Evolutionary conservation across 2,329 filamentous ascomycete genomes (phyloP).

Genomic region (Allantophomopsis lycopodina): DNA sequence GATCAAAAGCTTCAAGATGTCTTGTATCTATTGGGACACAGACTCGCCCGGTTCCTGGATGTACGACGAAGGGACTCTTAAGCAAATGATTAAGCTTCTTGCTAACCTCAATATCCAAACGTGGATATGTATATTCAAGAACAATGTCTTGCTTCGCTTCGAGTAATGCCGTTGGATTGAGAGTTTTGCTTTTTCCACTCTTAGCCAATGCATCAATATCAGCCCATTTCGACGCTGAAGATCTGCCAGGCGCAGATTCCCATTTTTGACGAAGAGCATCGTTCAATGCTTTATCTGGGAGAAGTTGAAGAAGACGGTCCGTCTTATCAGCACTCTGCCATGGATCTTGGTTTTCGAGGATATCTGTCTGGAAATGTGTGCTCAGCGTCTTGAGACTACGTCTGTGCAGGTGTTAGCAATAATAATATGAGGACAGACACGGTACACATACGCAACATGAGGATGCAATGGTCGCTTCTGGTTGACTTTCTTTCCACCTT

Average conservation of each 20-base stretch:
- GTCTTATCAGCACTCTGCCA: conserved; percentile 60
- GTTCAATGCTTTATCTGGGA: conserved; percentile 68
- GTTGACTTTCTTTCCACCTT: conserved; percentile 80
- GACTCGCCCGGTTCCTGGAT: conserved; percentile 84
- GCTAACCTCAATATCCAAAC: conserved; percentile 91
- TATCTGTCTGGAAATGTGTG: conserved; percentile 69
- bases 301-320: conserved; percentile 66
- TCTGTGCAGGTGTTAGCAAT: conserved; percentile 21
- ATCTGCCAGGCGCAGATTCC: conserved; percentile 67
- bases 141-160: conserved; percentile 95
- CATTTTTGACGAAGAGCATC: conserved; percentile 80
- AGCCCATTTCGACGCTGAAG: conserved; percentile 75
- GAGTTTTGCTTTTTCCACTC: conserved; percentile 53
- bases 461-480: conserved; percentile 76
- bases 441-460: conserved; percentile 52
- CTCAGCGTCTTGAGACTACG: conserved; percentile 79
- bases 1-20: conserved; percentile 71
- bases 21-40: conserved; percentile 85
- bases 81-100: conserved; percentile 98
- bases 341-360: conserved; percentile 76
- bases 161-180: conserved; percentile 61
- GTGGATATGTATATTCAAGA: conserved; percentile 93
- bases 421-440: background rate
- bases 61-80: conserved; percentile 92
- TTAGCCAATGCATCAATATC: conserved; percentile 84